A percentile compares a stretch with the other conserved stretches of the same genome.
phyloP scores from a whole-genome alignment of 2,329 filamentous ascomycete genomes.

The Juglanconis oblonga region DNA sequence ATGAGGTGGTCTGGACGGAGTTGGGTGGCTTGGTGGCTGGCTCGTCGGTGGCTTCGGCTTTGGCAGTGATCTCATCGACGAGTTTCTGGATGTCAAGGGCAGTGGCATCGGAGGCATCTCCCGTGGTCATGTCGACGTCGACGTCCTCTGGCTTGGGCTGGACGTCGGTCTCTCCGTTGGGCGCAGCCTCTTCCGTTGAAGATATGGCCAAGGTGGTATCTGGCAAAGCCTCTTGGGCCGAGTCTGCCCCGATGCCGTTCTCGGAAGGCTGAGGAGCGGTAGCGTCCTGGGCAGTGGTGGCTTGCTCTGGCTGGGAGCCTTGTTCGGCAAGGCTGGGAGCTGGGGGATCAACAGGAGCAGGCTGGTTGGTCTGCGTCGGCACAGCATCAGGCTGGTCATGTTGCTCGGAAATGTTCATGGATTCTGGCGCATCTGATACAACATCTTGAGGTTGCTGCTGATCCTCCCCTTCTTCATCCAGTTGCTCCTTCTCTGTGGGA shows the following conservation, averaged over 20 bases:
- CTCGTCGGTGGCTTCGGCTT: conserved; percentile 23
- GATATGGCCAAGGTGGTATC: conserved; percentile 3
- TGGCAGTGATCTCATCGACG: conserved; percentile 33
- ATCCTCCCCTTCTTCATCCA: conserved; percentile 30
- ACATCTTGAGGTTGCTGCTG: conserved; percentile 32
- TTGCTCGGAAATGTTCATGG: conserved; percentile 38
- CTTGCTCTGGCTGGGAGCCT: conserved; percentile 9
- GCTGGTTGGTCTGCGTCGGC: conserved; percentile 23
- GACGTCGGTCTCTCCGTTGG: conserved; percentile 10
- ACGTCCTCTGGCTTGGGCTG: conserved; percentile 14
- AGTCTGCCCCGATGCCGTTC: conserved; percentile 1
- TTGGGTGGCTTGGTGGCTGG: conserved; percentile 18
- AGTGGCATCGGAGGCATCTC: conserved; percentile 19
- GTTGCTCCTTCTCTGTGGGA: conserved; percentile 31
- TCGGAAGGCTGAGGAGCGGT: conserved; percentile 1
- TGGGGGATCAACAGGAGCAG: conserved; percentile 26
- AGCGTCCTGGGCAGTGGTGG: conserved; percentile 13
- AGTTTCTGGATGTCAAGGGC: conserved; percentile 34
- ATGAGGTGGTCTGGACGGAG: conserved; percentile 11
- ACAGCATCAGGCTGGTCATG: conserved; percentile 38
- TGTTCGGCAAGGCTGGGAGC: conserved; percentile 17
- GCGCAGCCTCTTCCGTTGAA: conserved; percentile 1
- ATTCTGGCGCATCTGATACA: conserved; percentile 46
- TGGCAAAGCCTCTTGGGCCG: conserved; percentile 14
- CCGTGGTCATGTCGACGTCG: conserved; percentile 18